Evolutionary conservation across 2,329 filamentous ascomycete genomes (phyloP).

Genomic region (Penicillium sp.): DNA sequence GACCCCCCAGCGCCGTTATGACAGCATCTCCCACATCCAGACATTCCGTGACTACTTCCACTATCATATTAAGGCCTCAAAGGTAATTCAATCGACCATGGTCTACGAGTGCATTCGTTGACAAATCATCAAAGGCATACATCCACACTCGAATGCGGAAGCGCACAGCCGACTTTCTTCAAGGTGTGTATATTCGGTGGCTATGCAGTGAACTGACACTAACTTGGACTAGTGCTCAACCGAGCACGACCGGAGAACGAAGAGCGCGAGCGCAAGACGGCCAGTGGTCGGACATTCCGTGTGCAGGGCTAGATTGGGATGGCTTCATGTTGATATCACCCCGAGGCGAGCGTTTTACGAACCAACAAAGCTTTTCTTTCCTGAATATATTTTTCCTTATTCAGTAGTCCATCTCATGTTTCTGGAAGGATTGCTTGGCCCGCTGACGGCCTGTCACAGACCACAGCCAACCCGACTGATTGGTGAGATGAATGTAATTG

Average conservation of each 20-base stretch:
- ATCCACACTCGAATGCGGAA: slow-evolving; percentile 98
- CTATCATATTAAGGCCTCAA: slow-evolving; percentile 99
- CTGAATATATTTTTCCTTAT: neutral
- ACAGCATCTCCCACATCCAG: slow-evolving; percentile 98
- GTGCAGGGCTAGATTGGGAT: slow-evolving; percentile 50
- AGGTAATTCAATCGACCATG: slow-evolving; percentile 52
- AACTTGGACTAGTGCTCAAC: slow-evolving; percentile 70
- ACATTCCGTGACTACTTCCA: slow-evolving; percentile 99
- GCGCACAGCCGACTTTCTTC: slow-evolving; percentile 95
- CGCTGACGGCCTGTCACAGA: neutral
- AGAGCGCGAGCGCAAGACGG: slow-evolving; percentile 97
- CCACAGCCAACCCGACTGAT: neutral
- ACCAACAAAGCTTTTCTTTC: slow-evolving; percentile 19
- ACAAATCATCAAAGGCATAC: slow-evolving; percentile 63
- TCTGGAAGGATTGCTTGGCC: neutral
- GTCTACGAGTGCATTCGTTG: neutral
- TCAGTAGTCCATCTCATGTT: too few relatives aligned
- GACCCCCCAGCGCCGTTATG: slow-evolving; percentile 81
- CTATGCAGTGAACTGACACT: slow-evolving; percentile 24
- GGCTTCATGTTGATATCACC: slow-evolving; percentile 27
- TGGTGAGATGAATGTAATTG: neutral
- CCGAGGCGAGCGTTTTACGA: slow-evolving; percentile 22
- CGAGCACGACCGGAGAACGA: slow-evolving; percentile 92
- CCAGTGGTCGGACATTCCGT: slow-evolving; percentile 88
- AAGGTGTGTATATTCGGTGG: slow-evolving; percentile 60